phyloP scores from a whole-genome alignment of 148 eudicot species.

The Camellia lanceoleosa region DNA sequence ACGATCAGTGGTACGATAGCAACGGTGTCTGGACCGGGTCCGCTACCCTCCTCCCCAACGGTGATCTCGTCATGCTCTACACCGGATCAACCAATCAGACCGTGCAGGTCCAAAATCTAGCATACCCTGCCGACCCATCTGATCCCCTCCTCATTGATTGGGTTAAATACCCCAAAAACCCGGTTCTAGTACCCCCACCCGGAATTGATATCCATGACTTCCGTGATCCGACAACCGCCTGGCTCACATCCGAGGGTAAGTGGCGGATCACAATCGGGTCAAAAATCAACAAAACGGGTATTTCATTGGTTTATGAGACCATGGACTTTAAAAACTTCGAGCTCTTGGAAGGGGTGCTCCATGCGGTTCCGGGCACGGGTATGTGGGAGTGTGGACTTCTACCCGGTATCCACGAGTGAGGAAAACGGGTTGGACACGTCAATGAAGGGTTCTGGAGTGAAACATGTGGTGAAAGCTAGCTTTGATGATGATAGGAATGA shows the following conservation, averaged over 20 bases:
- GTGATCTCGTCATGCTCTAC: slow-evolving; percentile 62
- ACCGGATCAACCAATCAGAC: slow-evolving; percentile 63
- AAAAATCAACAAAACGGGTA: slow-evolving; percentile 54
- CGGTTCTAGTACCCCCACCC: slow-evolving; percentile 69
- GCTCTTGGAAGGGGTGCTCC: slow-evolving; percentile 44
- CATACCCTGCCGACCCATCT: slow-evolving; percentile 71
- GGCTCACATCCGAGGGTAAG: slow-evolving; percentile 55
- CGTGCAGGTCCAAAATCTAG: slow-evolving; percentile 75
- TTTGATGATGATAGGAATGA: slow-evolving; percentile 70
- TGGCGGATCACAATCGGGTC: slow-evolving; percentile 83
- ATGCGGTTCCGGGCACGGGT: slow-evolving; percentile 61
- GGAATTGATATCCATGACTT: slow-evolving; percentile 52
- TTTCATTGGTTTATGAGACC: slow-evolving; percentile 70
- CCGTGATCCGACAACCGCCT: slow-evolving; percentile 84
- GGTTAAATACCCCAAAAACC: slow-evolving; percentile 72
- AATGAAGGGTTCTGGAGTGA: slow-evolving; percentile 45
- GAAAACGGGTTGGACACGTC: slow-evolving; percentile 70
- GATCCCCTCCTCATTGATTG: slow-evolving; percentile 71
- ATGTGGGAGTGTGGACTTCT: slow-evolving; percentile 97
- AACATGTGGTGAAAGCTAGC: slow-evolving; percentile 76
- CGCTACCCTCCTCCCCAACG: slow-evolving; percentile 70
- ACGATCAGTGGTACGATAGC: slow-evolving; percentile 59
- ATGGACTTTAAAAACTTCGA: slow-evolving; percentile 43
- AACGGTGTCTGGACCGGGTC: slow-evolving; percentile 91
- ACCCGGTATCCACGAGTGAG: slow-evolving; percentile 50